Base-by-base conservation (phyloP, 192 early-diverging fungal species). In the Coemansia sp. region DNA sequence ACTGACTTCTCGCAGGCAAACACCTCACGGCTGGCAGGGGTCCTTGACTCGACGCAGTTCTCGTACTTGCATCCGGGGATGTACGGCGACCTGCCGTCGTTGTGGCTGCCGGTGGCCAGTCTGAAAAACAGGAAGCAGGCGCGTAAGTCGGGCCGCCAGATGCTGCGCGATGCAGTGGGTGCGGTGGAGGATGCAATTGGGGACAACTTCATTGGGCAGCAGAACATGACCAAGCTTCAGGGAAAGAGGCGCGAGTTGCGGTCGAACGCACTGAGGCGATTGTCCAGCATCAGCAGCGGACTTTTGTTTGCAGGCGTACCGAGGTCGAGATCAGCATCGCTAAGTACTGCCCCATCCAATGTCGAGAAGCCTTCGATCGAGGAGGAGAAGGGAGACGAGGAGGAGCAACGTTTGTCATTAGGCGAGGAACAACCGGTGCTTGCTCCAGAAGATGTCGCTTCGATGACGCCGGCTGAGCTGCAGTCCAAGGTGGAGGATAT, bases 1-100 rank as follows among this genome's bases (percentile, higher is more conserved):
- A 81, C 78, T 0, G 73, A 81, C 40, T 81, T 81, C 37, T 40
- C 72, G 35, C 78, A 81, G 25, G 64, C 72, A 29, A 74, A 74
- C 49, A 64, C 64, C 52, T 68, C 78, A 18, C 68, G 63, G 13
- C 26, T 75, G n/a, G 8, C 31, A 4, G 78, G 78, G 0, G 42
- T 81, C 2, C 23, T 81, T 4, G 78, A 81, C 55, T 66, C 78
- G 0, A 81, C 78, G n/a, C 49, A 58, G 25, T 75, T 81, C 35
- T 34, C 59, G 8, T 81, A 81, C 34, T n/a, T 61, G 37, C 72
- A 75, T 29, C 78, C 78, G 26, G 78, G 72, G 0, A 58, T 81
- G 9, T 72, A 75, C 42, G 78, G 78, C 62, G 61, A 74, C 37
- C 40, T 81, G 16, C 78, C 78, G 0, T 75, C 72, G 23, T 15